Conservation (phyloP, 108 stramenopile species). For the Stephanodiscus minutulus region DNA sequence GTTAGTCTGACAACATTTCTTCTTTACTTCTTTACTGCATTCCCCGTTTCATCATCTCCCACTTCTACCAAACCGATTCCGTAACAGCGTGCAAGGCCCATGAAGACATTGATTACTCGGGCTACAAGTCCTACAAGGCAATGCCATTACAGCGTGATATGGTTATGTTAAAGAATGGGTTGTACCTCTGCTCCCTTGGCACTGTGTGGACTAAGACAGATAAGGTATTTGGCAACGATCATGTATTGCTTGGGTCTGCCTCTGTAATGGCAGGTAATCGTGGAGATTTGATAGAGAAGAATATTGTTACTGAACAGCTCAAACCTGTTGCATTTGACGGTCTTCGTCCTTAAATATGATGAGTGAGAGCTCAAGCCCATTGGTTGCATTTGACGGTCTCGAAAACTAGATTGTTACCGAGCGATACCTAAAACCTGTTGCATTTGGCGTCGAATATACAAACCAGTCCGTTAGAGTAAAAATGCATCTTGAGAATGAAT, state of each 20-base stretch:
- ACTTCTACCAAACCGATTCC: background rate
- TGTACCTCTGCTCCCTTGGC: conserved; percentile 45
- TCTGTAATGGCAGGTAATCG: conserved; percentile 4
- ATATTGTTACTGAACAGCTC: conserved; percentile 18
- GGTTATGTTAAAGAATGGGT: conserved; percentile 15
- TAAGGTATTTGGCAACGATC: conserved; percentile 33
- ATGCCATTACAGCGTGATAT: conserved; percentile 48
- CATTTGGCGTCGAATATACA: conserved; percentile 14
- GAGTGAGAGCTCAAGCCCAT: conserved; percentile 8
- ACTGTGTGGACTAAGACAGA: conserved; percentile 56
- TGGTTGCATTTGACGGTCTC: conserved; percentile 33
- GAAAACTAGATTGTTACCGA: conserved; percentile 9
- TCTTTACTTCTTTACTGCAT: background rate
- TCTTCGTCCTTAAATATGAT: conserved; percentile 25
- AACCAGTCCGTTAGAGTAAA: background rate
- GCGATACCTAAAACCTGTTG: conserved; percentile 9
- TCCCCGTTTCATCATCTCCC: background rate
- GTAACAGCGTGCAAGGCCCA: conserved; percentile 36
- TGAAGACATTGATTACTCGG: conserved; percentile 45
- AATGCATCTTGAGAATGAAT: background rate
- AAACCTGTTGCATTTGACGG: conserved; percentile 31
- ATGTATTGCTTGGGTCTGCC: conserved; percentile 47
- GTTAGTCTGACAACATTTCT: background rate
- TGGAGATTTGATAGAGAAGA: conserved; percentile 30
- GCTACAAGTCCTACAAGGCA: conserved; percentile 24